These are phyloP conservation scores for Penicillium pancosmium DNA, from an alignment of 495 filamentous ascomycete genomes.

Conservation along the genomic window DNA sequence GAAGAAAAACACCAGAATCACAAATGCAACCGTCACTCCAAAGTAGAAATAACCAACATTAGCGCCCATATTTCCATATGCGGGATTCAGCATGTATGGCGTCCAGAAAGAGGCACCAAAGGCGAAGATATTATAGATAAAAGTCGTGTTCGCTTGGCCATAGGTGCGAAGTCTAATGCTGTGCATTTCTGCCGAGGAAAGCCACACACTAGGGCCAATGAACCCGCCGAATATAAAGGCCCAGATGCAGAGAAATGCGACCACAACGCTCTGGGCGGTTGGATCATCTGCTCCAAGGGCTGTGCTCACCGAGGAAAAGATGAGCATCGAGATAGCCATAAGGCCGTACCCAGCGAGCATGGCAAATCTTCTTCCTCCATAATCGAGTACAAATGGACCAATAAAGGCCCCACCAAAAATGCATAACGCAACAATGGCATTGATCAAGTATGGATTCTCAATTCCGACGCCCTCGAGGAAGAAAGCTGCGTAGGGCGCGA, in stretches of 20 bases:
- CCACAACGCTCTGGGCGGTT: slow-evolving; percentile 22
- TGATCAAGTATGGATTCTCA: slow-evolving; percentile 34
- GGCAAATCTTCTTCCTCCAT: slow-evolving; percentile 28
- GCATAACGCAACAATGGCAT: slow-evolving; percentile 33
- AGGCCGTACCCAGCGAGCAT: slow-evolving; percentile 25
- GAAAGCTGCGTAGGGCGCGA: slow-evolving; percentile 28
- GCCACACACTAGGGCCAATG: slow-evolving; percentile 23
- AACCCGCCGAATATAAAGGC: slow-evolving; percentile 33
- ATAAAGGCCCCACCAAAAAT: slow-evolving; percentile 28
- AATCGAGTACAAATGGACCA: slow-evolving; percentile 29
- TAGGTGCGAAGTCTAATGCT: slow-evolving; percentile 35
- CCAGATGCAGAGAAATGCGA: slow-evolving; percentile 33
- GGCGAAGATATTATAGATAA: slow-evolving; percentile 28
- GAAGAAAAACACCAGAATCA: slow-evolving; percentile 22
- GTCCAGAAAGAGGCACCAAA: slow-evolving; percentile 37
- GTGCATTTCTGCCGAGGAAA: slow-evolving; percentile 34
- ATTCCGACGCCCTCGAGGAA: slow-evolving; percentile 33
- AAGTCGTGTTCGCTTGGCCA: slow-evolving; percentile 32
- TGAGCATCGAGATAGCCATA: slow-evolving; percentile 34
- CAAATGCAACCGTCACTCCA: slow-evolving; percentile 24
- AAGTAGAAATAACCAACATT: slow-evolving; percentile 37
- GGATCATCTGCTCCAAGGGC: slow-evolving; percentile 15
- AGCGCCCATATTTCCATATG: slow-evolving; percentile 34
- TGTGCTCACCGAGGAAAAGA: slow-evolving; percentile 28
- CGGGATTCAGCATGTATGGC: slow-evolving; percentile 31